phyloP scores from a whole-genome alignment of 2,329 filamentous ascomycete genomes.

The Simplicillium sp. region DNA sequence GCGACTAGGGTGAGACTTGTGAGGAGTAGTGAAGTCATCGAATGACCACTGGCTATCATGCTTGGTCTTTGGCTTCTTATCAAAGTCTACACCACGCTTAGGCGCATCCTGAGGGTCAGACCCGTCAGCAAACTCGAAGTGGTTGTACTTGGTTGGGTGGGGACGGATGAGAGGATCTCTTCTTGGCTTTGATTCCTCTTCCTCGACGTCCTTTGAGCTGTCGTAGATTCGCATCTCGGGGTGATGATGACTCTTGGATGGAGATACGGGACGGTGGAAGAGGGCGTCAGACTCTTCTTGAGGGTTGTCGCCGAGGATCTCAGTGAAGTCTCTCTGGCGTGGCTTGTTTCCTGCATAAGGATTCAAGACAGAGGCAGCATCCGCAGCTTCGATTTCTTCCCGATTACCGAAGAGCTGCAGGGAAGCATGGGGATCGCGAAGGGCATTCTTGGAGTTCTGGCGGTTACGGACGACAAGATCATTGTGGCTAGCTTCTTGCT shows the following conservation, averaged over 20 bases:
- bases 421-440: conserved; percentile 59
- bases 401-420: conserved; percentile 66
- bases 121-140: conserved; percentile 74
- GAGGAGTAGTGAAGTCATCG: conserved; percentile 75
- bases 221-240: conserved; percentile 56
- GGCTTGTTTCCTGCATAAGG: conserved; percentile 52
- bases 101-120: conserved; percentile 40
- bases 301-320: conserved; percentile 54
- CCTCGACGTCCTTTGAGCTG: conserved; percentile 32
- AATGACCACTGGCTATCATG: conserved; percentile 77
- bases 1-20: conserved; percentile 57
- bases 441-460: conserved; percentile 41
- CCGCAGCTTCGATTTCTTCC: conserved; percentile 46
- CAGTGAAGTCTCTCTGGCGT: conserved; percentile 58
- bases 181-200: conserved; percentile 30
- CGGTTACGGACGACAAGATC: conserved; percentile 34
- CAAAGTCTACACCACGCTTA: conserved; percentile 26
- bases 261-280: conserved; percentile 37
- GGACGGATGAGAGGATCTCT: conserved; percentile 46
- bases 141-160: conserved; percentile 70
- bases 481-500: conserved; percentile 21
- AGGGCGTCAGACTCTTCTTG: conserved; percentile 25
- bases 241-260: conserved; percentile 47
- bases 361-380: conserved; percentile 41
- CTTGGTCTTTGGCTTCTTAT: conserved; percentile 44